Percentiles rank a stretch among this genome's conserved stretches.
Conservation (phyloP, 2,329 filamentous ascomycete genomes). For the Exophiala phaeomuriformis region DNA sequence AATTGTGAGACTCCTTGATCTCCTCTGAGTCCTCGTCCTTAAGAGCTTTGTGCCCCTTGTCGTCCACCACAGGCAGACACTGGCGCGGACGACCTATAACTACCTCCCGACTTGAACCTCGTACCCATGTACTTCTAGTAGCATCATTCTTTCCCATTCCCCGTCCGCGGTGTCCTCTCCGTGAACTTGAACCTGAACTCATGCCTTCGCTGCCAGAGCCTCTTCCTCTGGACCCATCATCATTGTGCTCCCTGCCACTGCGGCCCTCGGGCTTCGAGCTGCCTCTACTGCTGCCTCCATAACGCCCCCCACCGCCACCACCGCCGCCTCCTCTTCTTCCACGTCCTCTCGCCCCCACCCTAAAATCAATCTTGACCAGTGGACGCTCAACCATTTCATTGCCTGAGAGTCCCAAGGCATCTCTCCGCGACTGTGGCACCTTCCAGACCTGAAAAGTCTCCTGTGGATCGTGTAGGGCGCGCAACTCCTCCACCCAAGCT, state of each 20-base stretch:
- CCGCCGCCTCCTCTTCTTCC: slow-evolving; percentile 30
- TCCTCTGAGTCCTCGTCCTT: slow-evolving; percentile 1
- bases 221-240: slow-evolving; percentile 16
- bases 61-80: background rate
- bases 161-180: background rate
- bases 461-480: slow-evolving; percentile 39
- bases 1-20: too few relatives aligned
- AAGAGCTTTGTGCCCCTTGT: too few relatives aligned
- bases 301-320: slow-evolving; percentile 31
- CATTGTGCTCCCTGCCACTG: slow-evolving; percentile 17
- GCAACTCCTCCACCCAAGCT: slow-evolving; percentile 65
- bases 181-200: background rate
- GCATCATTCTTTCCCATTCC: background rate
- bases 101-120: background rate
- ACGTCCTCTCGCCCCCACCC: slow-evolving; percentile 36
- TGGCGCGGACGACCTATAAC: background rate
- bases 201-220: slow-evolving; percentile 21
- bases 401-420: slow-evolving; percentile 49
- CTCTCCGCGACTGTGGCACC: slow-evolving; percentile 52
- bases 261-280: slow-evolving; percentile 14
- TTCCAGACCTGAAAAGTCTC: slow-evolving; percentile 66
- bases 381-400: slow-evolving; percentile 62
- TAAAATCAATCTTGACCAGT: slow-evolving; percentile 58
- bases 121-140: background rate
- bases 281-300: slow-evolving; percentile 24